Conservation (phyloP, 192 early-diverging fungal genomes). For the Chytriomyces sp. region DNA sequence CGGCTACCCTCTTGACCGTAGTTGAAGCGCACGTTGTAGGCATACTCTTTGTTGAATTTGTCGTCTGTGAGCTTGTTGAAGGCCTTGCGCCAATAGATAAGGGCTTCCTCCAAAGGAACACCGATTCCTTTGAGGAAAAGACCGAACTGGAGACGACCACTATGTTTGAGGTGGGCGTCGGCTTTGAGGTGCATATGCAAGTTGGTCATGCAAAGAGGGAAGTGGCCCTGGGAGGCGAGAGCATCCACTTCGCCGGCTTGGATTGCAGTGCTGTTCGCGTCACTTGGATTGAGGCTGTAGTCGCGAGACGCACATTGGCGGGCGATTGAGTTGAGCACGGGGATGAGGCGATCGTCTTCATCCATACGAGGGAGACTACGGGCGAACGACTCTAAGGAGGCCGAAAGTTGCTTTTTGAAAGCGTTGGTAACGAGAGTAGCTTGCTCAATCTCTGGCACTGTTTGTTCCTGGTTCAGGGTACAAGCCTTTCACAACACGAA, state of each 20-base stretch:
- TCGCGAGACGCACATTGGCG: conserved; percentile 76
- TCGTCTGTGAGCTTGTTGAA: conserved; percentile 82
- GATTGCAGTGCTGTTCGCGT: not conserved
- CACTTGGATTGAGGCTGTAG: conserved; percentile 48
- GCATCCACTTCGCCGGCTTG: conserved; percentile 68
- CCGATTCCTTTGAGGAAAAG: conserved; percentile 96
- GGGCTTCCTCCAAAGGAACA: conserved; percentile 82
- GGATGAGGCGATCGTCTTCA: conserved; percentile 88
- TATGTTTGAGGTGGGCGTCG: conserved; percentile 84
- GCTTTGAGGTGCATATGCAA: conserved; percentile 69
- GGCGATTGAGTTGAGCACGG: conserved; percentile 83
- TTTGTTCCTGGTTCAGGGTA: conserved; percentile 34
- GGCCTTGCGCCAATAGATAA: conserved; percentile 87
- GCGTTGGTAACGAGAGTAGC: conserved; percentile 73
- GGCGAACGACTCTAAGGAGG: conserved; percentile 67
- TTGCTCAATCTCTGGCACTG: conserved; percentile 72
- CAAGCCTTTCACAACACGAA: not conserved
- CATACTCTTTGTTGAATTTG: conserved; percentile 89
- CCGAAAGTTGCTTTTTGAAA: conserved; percentile 65
- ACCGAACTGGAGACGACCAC: conserved; percentile 86
- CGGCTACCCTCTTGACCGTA: conserved; percentile 95
- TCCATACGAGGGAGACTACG: conserved; percentile 82
- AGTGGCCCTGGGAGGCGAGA: conserved; percentile 59
- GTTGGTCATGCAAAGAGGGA: conserved; percentile 91
- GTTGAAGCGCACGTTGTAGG: conserved; percentile 95